Conservation (phyloP, 2,329 filamentous ascomycete genomes). For the Verticillium albo-atrum region DNA sequence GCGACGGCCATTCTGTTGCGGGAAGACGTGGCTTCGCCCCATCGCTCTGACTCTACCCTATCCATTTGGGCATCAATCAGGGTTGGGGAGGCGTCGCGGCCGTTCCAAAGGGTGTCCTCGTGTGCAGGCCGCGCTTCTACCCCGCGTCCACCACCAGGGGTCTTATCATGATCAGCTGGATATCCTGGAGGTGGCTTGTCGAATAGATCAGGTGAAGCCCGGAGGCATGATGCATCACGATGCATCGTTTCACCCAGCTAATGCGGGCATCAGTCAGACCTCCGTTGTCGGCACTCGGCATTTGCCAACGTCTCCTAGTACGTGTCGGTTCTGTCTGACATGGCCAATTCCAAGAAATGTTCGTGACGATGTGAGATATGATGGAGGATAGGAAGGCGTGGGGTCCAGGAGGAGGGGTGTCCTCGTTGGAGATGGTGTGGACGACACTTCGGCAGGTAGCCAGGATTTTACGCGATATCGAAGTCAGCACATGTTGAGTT, state of each 20-base stretch:
- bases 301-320: background rate
- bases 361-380: background rate
- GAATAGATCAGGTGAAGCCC: background rate
- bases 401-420: too few species aligned
- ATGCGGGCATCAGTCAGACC: background rate
- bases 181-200: background rate
- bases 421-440: too few species aligned
- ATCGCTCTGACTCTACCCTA: background rate
- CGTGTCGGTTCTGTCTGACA: background rate
- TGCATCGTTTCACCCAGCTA: background rate
- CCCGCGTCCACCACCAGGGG: background rate
- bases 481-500: too few species aligned
- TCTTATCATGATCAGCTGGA: background rate
- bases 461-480: too few species aligned
- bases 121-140: background rate
- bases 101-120: background rate
- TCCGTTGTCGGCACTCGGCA: background rate
- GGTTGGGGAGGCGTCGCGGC: background rate
- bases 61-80: background rate
- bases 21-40: constrained; percentile 1
- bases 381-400: background rate
- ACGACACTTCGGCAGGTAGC: too few species aligned
- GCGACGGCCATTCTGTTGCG: background rate
- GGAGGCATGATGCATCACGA: background rate
- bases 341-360: background rate